phyloP scores from a whole-genome alignment of 2,329 filamentous ascomycete genomes.

The Sclerotinia borealis region DNA sequence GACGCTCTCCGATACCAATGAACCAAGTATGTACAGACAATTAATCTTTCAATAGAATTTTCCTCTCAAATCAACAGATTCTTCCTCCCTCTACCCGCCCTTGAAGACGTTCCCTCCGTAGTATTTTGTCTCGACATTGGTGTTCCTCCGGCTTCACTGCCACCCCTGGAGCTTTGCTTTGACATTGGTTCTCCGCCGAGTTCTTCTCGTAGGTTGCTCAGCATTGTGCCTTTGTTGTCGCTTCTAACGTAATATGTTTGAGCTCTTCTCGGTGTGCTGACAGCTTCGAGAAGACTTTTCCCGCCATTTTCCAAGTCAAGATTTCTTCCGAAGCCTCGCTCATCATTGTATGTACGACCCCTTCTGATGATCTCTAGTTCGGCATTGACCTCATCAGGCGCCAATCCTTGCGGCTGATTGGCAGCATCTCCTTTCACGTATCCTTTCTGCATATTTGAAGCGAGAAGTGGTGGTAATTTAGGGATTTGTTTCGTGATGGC shows the following conservation, averaged over 20 bases:
- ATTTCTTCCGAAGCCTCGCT: constrained; percentile 27
- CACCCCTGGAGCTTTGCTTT: constrained; percentile 15
- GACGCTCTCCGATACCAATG: background rate
- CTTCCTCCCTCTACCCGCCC: background rate
- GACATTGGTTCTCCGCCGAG: constrained; percentile 18
- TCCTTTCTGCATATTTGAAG: constrained; percentile 22
- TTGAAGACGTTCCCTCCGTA: constrained; percentile 7
- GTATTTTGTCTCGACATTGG: constrained; percentile 12
- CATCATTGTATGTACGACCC: constrained; percentile 28
- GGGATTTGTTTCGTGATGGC: constrained; percentile 29
- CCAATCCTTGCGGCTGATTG: constrained; percentile 16
- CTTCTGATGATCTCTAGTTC: constrained; percentile 30
- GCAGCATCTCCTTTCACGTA: constrained; percentile 24
- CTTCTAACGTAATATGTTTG: constrained; percentile 12
- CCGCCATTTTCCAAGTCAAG: constrained; percentile 30
- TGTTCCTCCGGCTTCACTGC: constrained; percentile 7
- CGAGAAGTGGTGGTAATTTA: constrained; percentile 28
- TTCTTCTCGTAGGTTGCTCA: constrained; percentile 12
- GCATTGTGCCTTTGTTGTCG: constrained; percentile 15
- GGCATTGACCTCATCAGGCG: constrained; percentile 16
- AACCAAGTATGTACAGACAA: background rate
- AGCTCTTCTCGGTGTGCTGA: constrained; percentile 11
- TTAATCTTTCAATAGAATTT: background rate
- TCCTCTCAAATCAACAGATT: background rate
- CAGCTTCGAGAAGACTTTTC: constrained; percentile 22